phyloP scores from a whole-genome alignment of 306 rosid genomes.

The Vigna unguiculata region DNA sequence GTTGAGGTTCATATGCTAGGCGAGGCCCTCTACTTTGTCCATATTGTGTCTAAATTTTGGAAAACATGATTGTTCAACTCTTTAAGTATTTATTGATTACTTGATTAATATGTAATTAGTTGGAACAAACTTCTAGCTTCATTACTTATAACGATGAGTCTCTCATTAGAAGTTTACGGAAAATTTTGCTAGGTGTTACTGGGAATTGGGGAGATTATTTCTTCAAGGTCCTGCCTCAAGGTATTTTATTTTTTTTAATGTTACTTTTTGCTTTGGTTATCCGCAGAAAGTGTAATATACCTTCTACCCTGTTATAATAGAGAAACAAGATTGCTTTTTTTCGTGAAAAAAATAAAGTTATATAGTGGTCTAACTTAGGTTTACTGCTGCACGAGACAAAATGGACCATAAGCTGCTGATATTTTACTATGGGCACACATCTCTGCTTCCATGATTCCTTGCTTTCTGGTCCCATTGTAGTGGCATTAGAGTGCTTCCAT shows the following conservation, averaged over 20 bases:
- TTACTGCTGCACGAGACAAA: conserved; percentile 35
- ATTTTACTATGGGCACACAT: conserved; percentile 34
- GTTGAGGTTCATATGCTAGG: conserved; percentile 25
- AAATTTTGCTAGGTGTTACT: conserved; percentile 70
- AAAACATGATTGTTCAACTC: conserved; percentile 25
- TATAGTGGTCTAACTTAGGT: conserved; percentile 8
- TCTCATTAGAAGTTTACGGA: conserved; percentile 36
- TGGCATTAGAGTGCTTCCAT: conserved; percentile 21
- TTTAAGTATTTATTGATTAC: conserved; percentile 26
- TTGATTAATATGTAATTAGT: conserved; percentile 19
- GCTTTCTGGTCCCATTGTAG: conserved; percentile 6
- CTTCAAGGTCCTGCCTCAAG: conserved; percentile 92
- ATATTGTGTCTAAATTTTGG: conserved; percentile 1
- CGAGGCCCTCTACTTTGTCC: conserved; percentile 27
- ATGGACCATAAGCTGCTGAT: conserved; percentile 27
- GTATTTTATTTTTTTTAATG: conserved; percentile 56
- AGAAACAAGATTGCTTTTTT: conserved; percentile 31
- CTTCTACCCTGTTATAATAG: conserved; percentile 8
- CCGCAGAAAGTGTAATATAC: conserved; percentile 3
- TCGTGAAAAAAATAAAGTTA: conserved; percentile 13
- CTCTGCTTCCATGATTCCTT: neutral
- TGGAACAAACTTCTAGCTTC: neutral
- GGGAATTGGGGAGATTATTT: conserved; percentile 86
- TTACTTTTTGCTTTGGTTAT: conserved; percentile 16
- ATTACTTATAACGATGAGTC: conserved; percentile 6